Percentiles rank a stretch among this genome's conserved stretches.
Evolutionary conservation across 805 yeast genomes (phyloP).

Genomic region (Sugiyamaella lignohabitans): DNA sequence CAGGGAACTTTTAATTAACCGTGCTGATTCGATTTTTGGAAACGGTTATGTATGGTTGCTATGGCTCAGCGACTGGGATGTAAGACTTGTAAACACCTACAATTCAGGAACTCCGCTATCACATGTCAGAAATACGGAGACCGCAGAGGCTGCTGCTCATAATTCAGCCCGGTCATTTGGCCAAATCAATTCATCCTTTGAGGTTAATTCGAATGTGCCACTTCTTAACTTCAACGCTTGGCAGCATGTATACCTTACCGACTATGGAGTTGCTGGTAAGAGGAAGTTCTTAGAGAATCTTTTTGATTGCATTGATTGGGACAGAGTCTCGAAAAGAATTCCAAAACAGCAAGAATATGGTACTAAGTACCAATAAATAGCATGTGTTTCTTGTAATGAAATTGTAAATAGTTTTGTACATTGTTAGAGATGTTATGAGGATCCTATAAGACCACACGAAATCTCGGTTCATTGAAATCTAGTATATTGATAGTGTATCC

Average conservation of each 20-base stretch:
- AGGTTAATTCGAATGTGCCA: slow-evolving; percentile 36
- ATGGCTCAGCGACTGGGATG: slow-evolving; percentile 11
- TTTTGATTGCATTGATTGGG: slow-evolving; percentile 83
- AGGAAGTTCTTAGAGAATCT: slow-evolving; percentile 62
- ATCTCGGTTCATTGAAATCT: too few species aligned
- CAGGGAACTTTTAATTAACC: slow-evolving; percentile 61
- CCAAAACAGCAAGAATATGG: slow-evolving; percentile 12
- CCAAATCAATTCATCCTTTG: slow-evolving; percentile 5
- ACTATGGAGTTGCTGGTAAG: slow-evolving; percentile 79
- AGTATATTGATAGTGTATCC: too few species aligned
- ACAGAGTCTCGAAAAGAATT: slow-evolving; percentile 25
- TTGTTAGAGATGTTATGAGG: too few species aligned
- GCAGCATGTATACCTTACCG: slow-evolving; percentile 78
- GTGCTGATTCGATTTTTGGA: slow-evolving; percentile 74
- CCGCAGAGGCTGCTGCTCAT: slow-evolving; percentile 1
- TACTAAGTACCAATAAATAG: background rate
- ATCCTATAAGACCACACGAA: too few species aligned
- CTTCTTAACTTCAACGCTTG: slow-evolving; percentile 72
- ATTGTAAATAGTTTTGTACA: slow-evolving; percentile 1
- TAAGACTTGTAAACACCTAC: slow-evolving; percentile 71
- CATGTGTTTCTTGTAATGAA: background rate
- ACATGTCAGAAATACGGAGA: slow-evolving; percentile 12
- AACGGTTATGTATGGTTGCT: slow-evolving; percentile 94
- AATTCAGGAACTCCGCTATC: slow-evolving; percentile 81
- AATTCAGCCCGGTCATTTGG: slow-evolving; percentile 7